These are phyloP conservation scores for Eucalyptus rudis DNA, from an alignment of 345 rosid species.

Conservation along the genomic window DNA sequence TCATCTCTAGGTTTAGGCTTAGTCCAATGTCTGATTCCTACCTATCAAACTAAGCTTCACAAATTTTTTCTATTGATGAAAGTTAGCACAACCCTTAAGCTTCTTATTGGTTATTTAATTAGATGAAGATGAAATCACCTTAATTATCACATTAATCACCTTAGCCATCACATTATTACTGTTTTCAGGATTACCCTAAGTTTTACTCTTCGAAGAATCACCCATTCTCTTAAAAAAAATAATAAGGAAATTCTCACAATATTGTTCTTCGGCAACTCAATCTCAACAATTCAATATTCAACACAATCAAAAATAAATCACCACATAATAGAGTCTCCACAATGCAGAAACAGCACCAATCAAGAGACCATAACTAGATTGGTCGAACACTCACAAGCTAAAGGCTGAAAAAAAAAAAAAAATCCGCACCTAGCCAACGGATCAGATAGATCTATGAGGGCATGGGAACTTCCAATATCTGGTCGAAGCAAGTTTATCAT, in stretches of 20 bases:
- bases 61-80: too few species aligned
- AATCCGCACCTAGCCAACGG: neutral
- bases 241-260: neutral
- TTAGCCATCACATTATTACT: too few species aligned
- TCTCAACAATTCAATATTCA: neutral
- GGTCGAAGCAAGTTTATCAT: neutral
- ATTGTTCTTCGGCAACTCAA: neutral
- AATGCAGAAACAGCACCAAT: neutral
- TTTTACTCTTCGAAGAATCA: too few species aligned
- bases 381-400: neutral
- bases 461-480: neutral
- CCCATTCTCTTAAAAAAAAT: too few species aligned
- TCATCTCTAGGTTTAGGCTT: too few species aligned
- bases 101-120: too few species aligned
- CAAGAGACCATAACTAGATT: neutral
- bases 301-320: neutral
- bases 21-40: too few species aligned
- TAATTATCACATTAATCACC: too few species aligned
- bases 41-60: too few species aligned
- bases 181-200: too few species aligned
- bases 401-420: neutral
- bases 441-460: neutral
- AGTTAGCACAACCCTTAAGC: too few species aligned
- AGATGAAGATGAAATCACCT: too few species aligned
- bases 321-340: neutral